phyloP scores from a whole-genome alignment of 345 rosid species.

The Hibiscus trionum region DNA sequence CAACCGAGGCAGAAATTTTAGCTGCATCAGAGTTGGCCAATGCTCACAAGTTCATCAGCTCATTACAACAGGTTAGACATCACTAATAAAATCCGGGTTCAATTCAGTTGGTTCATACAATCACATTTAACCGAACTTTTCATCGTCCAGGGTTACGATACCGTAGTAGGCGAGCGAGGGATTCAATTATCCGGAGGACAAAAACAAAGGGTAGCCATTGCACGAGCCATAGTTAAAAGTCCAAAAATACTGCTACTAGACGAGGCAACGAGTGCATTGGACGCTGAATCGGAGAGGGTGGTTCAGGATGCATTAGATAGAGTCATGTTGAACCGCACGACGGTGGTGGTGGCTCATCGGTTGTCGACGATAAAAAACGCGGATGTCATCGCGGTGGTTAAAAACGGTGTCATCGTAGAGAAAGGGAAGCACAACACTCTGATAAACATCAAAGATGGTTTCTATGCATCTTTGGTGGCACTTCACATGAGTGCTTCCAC shows the following conservation, averaged over 20 bases:
- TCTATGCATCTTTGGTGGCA: not conserved
- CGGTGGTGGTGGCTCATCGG: not conserved
- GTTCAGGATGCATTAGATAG: not conserved
- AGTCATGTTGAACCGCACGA: not conserved
- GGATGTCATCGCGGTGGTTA: not conserved
- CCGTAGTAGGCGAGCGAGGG: not conserved
- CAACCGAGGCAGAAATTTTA: constrained; percentile 24
- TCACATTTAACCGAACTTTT: not conserved
- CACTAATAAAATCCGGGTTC: not conserved
- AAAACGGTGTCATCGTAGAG: not conserved
- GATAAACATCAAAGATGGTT: not conserved
- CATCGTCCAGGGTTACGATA: not conserved
- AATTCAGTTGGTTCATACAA: not conserved
- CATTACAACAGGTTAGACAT: constrained; percentile 24
- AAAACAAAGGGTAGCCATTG: not conserved
- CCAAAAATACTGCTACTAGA: not conserved
- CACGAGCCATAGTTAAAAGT: not conserved
- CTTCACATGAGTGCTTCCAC: not conserved
- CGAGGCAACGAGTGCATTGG: not conserved
- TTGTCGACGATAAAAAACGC: not conserved
- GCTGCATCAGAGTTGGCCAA: constrained; percentile 28
- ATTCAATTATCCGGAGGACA: not conserved
- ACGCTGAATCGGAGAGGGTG: not conserved
- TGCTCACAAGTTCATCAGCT: constrained; percentile 28
- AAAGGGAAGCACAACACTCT: not conserved